Evolutionary conservation across 176 grass and related monocot genomes (phyloP).

Genomic region (Poa pratensis): DNA sequence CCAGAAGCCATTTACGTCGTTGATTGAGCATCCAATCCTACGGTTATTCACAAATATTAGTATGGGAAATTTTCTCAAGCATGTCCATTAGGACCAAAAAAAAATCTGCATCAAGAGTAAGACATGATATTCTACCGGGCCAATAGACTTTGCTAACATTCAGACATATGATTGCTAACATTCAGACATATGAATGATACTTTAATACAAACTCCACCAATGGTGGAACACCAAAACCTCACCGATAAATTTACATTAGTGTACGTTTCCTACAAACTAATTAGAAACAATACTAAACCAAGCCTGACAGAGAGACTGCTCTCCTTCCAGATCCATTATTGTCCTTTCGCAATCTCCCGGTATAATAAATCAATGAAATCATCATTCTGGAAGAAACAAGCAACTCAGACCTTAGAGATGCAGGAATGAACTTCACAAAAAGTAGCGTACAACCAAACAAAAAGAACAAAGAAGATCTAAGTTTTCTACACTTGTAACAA

Average conservation of each 20-base stretch:
- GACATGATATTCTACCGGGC: neutral
- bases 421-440: neutral
- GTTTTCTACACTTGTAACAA: neutral
- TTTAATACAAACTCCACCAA: slow-evolving; percentile 21
- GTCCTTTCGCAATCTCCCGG: slow-evolving; percentile 57
- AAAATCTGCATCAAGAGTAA: slow-evolving; percentile 35
- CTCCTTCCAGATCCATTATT: slow-evolving; percentile 33
- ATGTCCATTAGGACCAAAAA: neutral
- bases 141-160: slow-evolving; percentile 23
- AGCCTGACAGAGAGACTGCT: neutral
- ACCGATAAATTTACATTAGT: slow-evolving; percentile 40
- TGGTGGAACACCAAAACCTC: neutral
- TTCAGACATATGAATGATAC: too few species aligned
- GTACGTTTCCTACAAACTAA: neutral
- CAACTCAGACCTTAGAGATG: neutral
- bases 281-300: slow-evolving; percentile 11
- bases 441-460: neutral
- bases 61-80: neutral
- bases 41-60: neutral
- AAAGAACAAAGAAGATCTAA: neutral
- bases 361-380: slow-evolving; percentile 62
- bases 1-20: too few species aligned
- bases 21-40: too few species aligned
- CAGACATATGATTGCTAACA: too few species aligned
- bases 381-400: slow-evolving; percentile 46